Percentiles rank a stretch among this genome's conserved stretches.
These are phyloP conservation scores for Hyaloscypha finlandica DNA, from an alignment of 495 filamentous ascomycete species.

Conservation along the genomic window DNA sequence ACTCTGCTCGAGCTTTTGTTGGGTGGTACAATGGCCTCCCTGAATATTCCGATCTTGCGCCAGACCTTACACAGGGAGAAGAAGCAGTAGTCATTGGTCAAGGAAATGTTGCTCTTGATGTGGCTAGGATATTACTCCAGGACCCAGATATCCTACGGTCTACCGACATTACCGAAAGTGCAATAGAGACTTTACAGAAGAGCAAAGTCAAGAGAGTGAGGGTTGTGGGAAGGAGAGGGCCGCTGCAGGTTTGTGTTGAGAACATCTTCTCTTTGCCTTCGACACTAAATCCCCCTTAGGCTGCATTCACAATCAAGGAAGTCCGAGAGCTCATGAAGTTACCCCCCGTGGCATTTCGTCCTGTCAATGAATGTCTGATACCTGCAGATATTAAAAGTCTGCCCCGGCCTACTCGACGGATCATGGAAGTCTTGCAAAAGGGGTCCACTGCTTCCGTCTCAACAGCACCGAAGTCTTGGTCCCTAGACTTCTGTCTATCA, in stretches of 20 bases:
- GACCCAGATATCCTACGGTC: slow-evolving; percentile 69
- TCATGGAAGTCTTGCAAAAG: slow-evolving; percentile 78
- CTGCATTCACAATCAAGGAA: slow-evolving; percentile 93
- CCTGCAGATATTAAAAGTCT: slow-evolving; percentile 64
- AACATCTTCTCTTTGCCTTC: neutral
- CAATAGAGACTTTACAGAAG: slow-evolving; percentile 68
- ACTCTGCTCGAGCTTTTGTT: slow-evolving; percentile 91
- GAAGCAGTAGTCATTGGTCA: slow-evolving; percentile 90
- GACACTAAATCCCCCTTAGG: slow-evolving; percentile 47
- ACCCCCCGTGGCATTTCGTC: slow-evolving; percentile 69
- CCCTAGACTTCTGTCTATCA: slow-evolving; percentile 76
- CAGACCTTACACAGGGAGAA: slow-evolving; percentile 75
- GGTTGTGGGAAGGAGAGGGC: slow-evolving; percentile 83
- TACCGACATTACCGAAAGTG: slow-evolving; percentile 86
- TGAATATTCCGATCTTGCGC: slow-evolving; percentile 73
- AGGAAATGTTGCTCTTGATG: slow-evolving; percentile 94
- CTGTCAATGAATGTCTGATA: slow-evolving; percentile 63
- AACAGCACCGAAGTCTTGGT: slow-evolving; percentile 69
- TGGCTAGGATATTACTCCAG: slow-evolving; percentile 82
- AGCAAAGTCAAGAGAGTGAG: slow-evolving; percentile 79
- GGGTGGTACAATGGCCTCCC: slow-evolving; percentile 98
- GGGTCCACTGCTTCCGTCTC: slow-evolving; percentile 56
- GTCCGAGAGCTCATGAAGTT: slow-evolving; percentile 82
- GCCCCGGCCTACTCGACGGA: slow-evolving; percentile 70
- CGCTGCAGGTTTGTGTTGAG: slow-evolving; percentile 65